A percentile compares a stretch with the other conserved stretches of the same genome.
phyloP scores from a whole-genome alignment of 176 grass and related monocot genomes.

The Hyparrhenia diplandra region DNA sequence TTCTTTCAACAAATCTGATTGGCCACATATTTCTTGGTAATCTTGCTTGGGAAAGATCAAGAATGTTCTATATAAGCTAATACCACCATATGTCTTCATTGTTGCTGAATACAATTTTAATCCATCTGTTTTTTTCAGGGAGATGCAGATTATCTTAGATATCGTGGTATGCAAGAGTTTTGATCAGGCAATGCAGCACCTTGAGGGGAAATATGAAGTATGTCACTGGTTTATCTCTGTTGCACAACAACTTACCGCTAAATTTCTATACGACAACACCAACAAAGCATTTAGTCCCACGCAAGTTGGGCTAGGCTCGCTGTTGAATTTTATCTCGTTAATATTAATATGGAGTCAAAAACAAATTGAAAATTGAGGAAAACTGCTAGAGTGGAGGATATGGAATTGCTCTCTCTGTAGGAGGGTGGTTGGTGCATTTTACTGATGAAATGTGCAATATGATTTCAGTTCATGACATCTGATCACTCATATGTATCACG shows the following conservation, averaged over 20 bases:
- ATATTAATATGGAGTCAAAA: too few species aligned
- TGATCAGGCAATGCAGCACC: slow-evolving; percentile 90
- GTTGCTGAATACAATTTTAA: not conserved
- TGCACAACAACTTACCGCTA: not conserved
- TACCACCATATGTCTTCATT: not conserved
- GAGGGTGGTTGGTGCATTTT: slow-evolving; percentile 11
- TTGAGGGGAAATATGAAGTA: slow-evolving; percentile 87
- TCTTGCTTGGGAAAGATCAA: slow-evolving; percentile 10
- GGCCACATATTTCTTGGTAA: slow-evolving; percentile 2
- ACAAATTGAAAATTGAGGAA: not conserved
- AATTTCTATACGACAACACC: not conserved
- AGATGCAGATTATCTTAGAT: slow-evolving; percentile 91
- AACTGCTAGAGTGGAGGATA: not conserved
- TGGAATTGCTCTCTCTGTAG: not conserved
- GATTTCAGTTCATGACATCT: slow-evolving; percentile 95
- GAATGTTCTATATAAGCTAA: slow-evolving; percentile 15
- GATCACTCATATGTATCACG: slow-evolving; percentile 85
- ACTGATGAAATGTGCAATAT: slow-evolving; percentile 25
- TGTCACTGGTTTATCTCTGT: slow-evolving; percentile 26
- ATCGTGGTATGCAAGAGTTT: slow-evolving; percentile 91
- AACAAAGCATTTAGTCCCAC: not conserved
- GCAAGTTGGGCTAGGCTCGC: not conserved
- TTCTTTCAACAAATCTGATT: slow-evolving; percentile 8
- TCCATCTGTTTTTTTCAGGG: slow-evolving; percentile 40
- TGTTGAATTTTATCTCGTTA: not conserved